Evolutionary conservation across 2,329 filamentous ascomycete genomes (phyloP).

Genomic region (Cephalotrichum gorgonifer): DNA sequence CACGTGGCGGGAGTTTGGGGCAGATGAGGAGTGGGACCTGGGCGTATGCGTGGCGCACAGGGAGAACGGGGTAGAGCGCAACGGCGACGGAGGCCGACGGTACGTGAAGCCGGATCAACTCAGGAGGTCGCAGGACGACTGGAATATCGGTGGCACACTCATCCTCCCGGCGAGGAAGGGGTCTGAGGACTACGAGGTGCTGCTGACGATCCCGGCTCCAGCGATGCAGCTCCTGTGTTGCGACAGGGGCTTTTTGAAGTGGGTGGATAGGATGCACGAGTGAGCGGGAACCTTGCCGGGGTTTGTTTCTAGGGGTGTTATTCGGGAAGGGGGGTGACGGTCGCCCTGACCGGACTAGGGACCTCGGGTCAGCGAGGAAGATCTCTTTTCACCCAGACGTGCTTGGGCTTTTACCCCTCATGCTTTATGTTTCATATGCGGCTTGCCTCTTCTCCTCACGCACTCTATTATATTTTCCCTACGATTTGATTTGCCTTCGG

Average conservation of each 20-base stretch:
- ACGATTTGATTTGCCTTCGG: too few relatives aligned
- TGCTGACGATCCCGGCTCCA: conserved; percentile 18
- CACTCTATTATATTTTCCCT: too few relatives aligned
- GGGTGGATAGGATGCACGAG: conserved; percentile 15
- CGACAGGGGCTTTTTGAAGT: conserved; percentile 16
- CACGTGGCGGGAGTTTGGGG: conserved; percentile 33
- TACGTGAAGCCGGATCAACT: conserved; percentile 16
- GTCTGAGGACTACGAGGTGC: conserved; percentile 16
- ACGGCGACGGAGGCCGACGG: not conserved
- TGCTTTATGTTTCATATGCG: too few relatives aligned
- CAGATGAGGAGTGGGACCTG: conserved; percentile 25
- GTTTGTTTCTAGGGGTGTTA: too few relatives aligned
- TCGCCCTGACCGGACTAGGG: too few relatives aligned
- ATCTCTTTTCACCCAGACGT: too few relatives aligned
- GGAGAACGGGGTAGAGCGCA: not conserved
- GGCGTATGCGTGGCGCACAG: not conserved
- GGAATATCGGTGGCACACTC: conserved; percentile 19
- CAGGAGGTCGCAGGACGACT: conserved; percentile 17
- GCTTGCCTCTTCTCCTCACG: too few relatives aligned
- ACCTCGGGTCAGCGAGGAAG: too few relatives aligned
- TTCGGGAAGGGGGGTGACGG: too few relatives aligned
- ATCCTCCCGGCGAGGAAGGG: conserved; percentile 18
- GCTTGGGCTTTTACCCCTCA: too few relatives aligned
- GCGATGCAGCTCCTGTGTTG: conserved; percentile 17
- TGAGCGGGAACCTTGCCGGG: not conserved